phyloP scores from a whole-genome alignment of 768 basidiomycete genomes.

The Thelephora aurantiotincta region DNA sequence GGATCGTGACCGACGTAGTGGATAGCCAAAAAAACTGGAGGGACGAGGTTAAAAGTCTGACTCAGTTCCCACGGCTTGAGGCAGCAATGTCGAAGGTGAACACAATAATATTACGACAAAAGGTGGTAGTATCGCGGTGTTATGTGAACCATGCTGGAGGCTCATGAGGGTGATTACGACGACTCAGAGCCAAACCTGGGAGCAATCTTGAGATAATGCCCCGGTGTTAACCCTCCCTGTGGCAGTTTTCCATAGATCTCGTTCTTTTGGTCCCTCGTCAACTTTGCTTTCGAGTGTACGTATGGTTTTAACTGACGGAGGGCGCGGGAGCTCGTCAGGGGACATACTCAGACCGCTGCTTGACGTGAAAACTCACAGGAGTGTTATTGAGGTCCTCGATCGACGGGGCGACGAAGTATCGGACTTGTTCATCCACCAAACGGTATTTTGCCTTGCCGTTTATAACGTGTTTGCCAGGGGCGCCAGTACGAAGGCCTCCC shows the following conservation, averaged over 20 bases:
- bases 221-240: constrained; percentile 17
- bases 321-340: neutral
- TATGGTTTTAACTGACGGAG: constrained; percentile 54
- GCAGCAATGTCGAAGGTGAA: no score
- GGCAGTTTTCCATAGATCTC: constrained; percentile 21
- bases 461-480: constrained; percentile 75
- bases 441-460: constrained; percentile 69
- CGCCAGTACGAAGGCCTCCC: constrained; percentile 76
- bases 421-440: constrained; percentile 69
- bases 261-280: constrained; percentile 15
- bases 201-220: constrained; percentile 17
- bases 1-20: neutral
- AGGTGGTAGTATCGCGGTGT: no score
- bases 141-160: no score
- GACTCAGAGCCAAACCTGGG: constrained; percentile 6
- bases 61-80: neutral
- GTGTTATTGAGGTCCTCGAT: constrained; percentile 44
- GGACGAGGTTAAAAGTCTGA: neutral
- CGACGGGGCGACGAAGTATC: constrained; percentile 73
- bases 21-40: neutral
- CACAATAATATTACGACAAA: no score
- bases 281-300: constrained; percentile 32
- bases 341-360: neutral
- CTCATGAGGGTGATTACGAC: no score
- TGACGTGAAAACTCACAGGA: constrained; percentile 28